Evolutionary conservation across 257 asterid species (phyloP), one percentile per base, ranked within the genome.

Genomic region (Solanum verrucosum): DNA sequence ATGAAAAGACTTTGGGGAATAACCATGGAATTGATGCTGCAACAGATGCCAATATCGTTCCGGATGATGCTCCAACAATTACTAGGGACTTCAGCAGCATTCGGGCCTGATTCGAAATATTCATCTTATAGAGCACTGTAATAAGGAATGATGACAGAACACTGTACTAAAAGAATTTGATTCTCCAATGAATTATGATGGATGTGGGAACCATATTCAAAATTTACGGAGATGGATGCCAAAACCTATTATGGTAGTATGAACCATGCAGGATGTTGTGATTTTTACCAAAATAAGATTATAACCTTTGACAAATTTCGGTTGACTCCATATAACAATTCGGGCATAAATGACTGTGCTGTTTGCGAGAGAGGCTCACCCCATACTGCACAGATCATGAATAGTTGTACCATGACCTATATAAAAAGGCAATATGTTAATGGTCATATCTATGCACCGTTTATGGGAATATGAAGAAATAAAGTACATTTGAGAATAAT

Each of bases 351-450:
- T 42, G 99, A 93, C 90, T 96, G 99, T 40, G 98, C 97, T 12
- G 99, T 97, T 90, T 96, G 99, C 83, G 99, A 97, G 78, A 97
- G 98, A 88, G 99, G 98, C 88, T 97, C 98, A 82, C 99, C 98
- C 92, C 93, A 96, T 82, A 97, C 98, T 16, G 99, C 85, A 90
- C 98, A 97, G 93, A 94, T 91, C 91, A 96, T 88, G 89, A 91
- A 96, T 85, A 97, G 86, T 88, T 97, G 99, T 88, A 97, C 93
- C 98, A 96, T 96, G 92, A 97, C 99, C 98, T 97, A 87, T 35
- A 91, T 12, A 78, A 70, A 40, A 88, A 87, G 67, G 74, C 81
- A 89, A 81, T 74, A 20, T 87, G 86, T 38, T 52, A 67, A 73
- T 42, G 82, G 65, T 83, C 82, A 88, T 29, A 67, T 88, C 34